phyloP scores from a whole-genome alignment of 306 rosid species.

The Vicia sativa region DNA sequence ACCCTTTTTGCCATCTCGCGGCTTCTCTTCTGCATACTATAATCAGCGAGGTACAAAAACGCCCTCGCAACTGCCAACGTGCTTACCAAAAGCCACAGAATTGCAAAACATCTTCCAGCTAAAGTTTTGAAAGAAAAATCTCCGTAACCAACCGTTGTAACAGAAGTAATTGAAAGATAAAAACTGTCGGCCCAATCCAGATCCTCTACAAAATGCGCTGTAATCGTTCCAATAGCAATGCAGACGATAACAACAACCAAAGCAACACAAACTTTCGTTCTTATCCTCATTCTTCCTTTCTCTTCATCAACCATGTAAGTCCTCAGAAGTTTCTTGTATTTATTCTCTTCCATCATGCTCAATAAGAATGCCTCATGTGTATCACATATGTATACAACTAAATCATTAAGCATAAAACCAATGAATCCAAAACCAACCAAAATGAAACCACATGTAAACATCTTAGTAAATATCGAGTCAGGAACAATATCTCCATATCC shows the following conservation, averaged over 20 bases:
- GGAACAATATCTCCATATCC: slow-evolving; percentile 87
- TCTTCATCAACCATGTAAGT: slow-evolving; percentile 60
- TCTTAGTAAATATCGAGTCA: slow-evolving; percentile 55
- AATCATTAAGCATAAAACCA: slow-evolving; percentile 57
- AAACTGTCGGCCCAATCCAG: slow-evolving; percentile 60
- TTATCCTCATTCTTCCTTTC: slow-evolving; percentile 76
- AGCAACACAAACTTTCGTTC: slow-evolving; percentile 63
- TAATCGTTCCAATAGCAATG: slow-evolving; percentile 59
- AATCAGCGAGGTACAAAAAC: slow-evolving; percentile 67
- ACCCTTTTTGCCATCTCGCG: slow-evolving; percentile 57
- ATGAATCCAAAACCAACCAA: slow-evolving; percentile 67
- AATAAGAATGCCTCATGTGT: slow-evolving; percentile 58
- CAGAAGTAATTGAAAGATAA: slow-evolving; percentile 71
- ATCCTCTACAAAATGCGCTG: slow-evolving; percentile 51
- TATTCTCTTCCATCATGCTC: slow-evolving; percentile 55
- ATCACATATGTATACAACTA: slow-evolving; percentile 69
- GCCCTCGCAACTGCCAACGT: slow-evolving; percentile 72
- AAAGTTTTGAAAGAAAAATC: slow-evolving; percentile 58
- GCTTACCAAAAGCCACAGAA: slow-evolving; percentile 68
- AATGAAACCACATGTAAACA: slow-evolving; percentile 63
- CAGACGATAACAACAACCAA: slow-evolving; percentile 56
- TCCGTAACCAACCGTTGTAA: slow-evolving; percentile 78
- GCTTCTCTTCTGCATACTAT: slow-evolving; percentile 65
- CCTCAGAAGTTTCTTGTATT: slow-evolving; percentile 46
- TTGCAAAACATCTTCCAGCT: slow-evolving; percentile 66